A percentile compares a stretch with the other conserved stretches of the same genome.
These are phyloP conservation scores for Corrigiola litoralis DNA, from an alignment of 179 eudicot genomes.

Conservation along the genomic window DNA sequence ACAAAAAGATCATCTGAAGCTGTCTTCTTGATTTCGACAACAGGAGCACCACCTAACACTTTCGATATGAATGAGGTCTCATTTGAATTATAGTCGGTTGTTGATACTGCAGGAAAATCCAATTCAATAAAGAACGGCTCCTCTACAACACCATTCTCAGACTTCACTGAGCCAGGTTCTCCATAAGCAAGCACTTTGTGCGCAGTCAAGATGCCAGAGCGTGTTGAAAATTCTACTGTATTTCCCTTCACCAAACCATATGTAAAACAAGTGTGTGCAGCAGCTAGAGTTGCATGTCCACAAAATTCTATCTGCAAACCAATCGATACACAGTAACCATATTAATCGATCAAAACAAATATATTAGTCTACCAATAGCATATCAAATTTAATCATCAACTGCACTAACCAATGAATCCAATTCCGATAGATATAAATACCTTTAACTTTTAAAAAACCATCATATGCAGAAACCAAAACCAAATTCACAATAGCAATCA, in stretches of 20 bases:
- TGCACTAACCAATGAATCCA: too few relatives aligned
- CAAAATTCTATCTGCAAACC: slow-evolving; percentile 55
- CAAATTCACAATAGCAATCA: too few relatives aligned
- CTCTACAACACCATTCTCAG: slow-evolving; percentile 16
- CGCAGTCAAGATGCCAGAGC: slow-evolving; percentile 62
- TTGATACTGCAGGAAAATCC: slow-evolving; percentile 51
- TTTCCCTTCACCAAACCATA: slow-evolving; percentile 41
- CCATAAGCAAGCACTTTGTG: slow-evolving; percentile 34
- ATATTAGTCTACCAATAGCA: too few relatives aligned
- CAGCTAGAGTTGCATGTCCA: slow-evolving; percentile 86
- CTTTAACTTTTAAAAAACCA: too few relatives aligned
- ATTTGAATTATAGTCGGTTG: slow-evolving; percentile 27
- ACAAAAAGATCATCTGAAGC: slow-evolving; percentile 45
- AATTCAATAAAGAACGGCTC: slow-evolving; percentile 38
- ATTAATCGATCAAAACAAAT: not conserved
- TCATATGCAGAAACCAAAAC: too few relatives aligned
- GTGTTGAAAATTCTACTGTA: slow-evolving; percentile 51
- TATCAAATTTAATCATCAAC: not conserved
- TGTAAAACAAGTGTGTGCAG: slow-evolving; percentile 61
- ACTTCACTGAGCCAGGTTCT: slow-evolving; percentile 13
- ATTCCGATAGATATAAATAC: too few relatives aligned
- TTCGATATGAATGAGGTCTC: slow-evolving; percentile 33
- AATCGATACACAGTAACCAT: not conserved
- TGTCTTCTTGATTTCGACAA: slow-evolving; percentile 47
- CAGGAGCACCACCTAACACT: slow-evolving; percentile 31